phyloP scores from a whole-genome alignment of 129 eudicot species.

The Escallonia herrerae region DNA sequence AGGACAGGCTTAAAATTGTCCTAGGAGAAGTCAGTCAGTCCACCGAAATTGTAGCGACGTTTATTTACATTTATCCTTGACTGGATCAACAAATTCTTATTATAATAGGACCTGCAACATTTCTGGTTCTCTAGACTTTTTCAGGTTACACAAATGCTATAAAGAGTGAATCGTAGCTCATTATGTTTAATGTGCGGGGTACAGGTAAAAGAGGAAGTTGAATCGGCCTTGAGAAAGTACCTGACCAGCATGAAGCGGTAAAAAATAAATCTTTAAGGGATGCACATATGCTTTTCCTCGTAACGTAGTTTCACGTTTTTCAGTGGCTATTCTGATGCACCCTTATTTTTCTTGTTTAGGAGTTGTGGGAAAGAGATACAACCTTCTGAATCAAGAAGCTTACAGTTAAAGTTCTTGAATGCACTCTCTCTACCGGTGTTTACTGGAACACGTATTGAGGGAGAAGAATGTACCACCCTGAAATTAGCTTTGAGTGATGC shows the following conservation, averaged over 20 bases:
- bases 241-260: slow-evolving; percentile 61
- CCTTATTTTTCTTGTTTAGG: slow-evolving; percentile 26
- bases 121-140: too few relatives aligned
- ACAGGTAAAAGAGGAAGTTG: slow-evolving; percentile 94
- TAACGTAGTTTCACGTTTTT: slow-evolving; percentile 7
- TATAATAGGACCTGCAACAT: too few relatives aligned
- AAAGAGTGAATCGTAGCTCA: too few relatives aligned
- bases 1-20: too few relatives aligned
- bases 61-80: too few relatives aligned
- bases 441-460: slow-evolving; percentile 44
- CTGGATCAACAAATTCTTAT: too few relatives aligned
- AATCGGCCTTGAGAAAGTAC: slow-evolving; percentile 63
- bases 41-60: too few relatives aligned
- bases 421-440: slow-evolving; percentile 50
- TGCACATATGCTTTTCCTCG: slow-evolving; percentile 4
- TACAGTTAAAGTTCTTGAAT: slow-evolving; percentile 50
- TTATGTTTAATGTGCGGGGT: slow-evolving; percentile 14
- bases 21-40: too few relatives aligned
- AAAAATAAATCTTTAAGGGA: slow-evolving; percentile 10
- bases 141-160: too few relatives aligned
- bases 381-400: slow-evolving; percentile 31
- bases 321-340: slow-evolving; percentile 10
- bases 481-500: slow-evolving; percentile 54
- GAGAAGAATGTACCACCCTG: slow-evolving; percentile 32
- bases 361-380: slow-evolving; percentile 41